phyloP scores from a whole-genome alignment of 257 asterid species.

The Knoxia roxburghii region DNA sequence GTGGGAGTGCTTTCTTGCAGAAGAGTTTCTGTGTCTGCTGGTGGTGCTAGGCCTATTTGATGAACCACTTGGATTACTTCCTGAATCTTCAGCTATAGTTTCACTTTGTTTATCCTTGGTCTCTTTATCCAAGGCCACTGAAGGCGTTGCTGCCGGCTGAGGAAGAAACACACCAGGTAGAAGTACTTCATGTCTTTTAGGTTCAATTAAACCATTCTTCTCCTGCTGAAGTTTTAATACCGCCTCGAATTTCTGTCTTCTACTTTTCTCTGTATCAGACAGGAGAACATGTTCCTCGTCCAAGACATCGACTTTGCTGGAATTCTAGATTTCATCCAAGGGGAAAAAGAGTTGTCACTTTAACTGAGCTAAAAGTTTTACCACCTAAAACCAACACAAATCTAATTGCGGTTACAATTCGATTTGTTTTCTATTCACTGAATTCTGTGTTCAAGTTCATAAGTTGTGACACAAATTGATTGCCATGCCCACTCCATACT shows the following conservation, averaged over 20 bases:
- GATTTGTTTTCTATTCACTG: neutral
- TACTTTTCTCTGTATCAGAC: slow-evolving; percentile 54
- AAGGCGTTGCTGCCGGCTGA: slow-evolving; percentile 36
- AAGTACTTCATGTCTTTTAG: slow-evolving; percentile 56
- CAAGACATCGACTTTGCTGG: slow-evolving; percentile 27
- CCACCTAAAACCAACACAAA: neutral
- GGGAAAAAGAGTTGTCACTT: neutral
- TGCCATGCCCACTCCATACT: neutral
- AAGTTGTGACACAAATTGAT: neutral
- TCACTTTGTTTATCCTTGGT: slow-evolving; percentile 24
- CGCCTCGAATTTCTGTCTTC: slow-evolving; percentile 63
- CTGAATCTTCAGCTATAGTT: slow-evolving; percentile 25
- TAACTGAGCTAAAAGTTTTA: neutral
- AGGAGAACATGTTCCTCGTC: slow-evolving; percentile 36
- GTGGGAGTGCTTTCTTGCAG: slow-evolving; percentile 32
- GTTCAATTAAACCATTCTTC: slow-evolving; percentile 75
- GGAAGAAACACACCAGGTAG: slow-evolving; percentile 85
- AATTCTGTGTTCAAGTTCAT: neutral
- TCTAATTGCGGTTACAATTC: neutral
- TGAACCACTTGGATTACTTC: slow-evolving; percentile 38
- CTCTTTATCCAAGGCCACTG: slow-evolving; percentile 27
- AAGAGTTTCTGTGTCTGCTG: slow-evolving; percentile 38
- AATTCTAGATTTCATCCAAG: slow-evolving; percentile 30
- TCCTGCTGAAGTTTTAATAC: slow-evolving; percentile 63
- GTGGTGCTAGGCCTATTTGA: slow-evolving; percentile 38